Conservation (phyloP, 2,329 filamentous ascomycete genomes). For the Waltergamsia citrina region DNA sequence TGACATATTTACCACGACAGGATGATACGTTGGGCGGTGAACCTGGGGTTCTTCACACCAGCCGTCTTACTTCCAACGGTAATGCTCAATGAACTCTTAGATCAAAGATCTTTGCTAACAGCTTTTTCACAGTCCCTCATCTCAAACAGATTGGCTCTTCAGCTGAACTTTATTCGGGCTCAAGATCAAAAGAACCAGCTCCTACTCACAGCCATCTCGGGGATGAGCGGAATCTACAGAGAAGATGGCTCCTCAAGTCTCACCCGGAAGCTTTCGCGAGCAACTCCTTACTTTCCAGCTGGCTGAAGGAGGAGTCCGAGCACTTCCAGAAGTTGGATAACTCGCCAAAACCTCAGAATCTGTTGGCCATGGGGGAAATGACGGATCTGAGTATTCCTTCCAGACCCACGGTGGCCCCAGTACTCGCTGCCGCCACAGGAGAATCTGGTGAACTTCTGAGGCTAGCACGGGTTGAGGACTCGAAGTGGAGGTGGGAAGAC, state of each 20-base stretch:
- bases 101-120: neutral
- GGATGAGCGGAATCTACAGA: conserved; percentile 24
- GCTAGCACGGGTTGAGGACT: conserved; percentile 37
- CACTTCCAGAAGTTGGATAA: conserved; percentile 17
- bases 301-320: conserved; percentile 25
- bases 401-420: conserved; percentile 15
- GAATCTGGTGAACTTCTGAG: conserved; percentile 48
- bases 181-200: conserved; percentile 13
- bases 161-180: conserved; percentile 22
- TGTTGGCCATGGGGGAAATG: conserved; percentile 50
- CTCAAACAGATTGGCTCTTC: conserved; percentile 21
- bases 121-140: conserved; percentile 14
- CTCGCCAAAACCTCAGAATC: conserved; percentile 9
- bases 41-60: conserved; percentile 18
- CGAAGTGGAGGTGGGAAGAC: conserved; percentile 44
- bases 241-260: conserved; percentile 38
- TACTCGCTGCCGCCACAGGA: conserved; percentile 43
- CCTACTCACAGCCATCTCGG: conserved; percentile 14
- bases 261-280: conserved; percentile 40
- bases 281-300: conserved; percentile 17
- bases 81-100: neutral
- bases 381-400: conserved; percentile 24
- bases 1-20: conserved; percentile 18
- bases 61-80: conserved; percentile 16
- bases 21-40: conserved; percentile 10